These are phyloP conservation scores for Debaryomyces sp. DNA, from an alignment of 1,139 yeast species.

Conservation along the genomic window DNA sequence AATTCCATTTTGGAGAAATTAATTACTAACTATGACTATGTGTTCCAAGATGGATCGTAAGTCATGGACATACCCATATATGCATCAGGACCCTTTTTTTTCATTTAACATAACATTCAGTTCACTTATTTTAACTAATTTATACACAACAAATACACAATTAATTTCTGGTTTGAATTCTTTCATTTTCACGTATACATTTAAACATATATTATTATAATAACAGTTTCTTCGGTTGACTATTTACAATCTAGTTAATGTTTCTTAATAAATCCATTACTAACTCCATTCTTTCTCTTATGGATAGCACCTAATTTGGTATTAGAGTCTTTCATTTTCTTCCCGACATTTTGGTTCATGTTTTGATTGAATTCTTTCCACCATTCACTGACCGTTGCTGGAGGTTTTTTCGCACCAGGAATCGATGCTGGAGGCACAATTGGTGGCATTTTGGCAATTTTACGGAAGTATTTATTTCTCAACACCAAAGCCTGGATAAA, in stretches of 20 bases:
- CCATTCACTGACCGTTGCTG: slow-evolving; percentile 42
- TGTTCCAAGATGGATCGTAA: slow-evolving; percentile 31
- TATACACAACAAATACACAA: slow-evolving; percentile 1
- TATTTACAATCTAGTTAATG: slow-evolving; percentile 26
- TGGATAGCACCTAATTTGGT: slow-evolving; percentile 42
- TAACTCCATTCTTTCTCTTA: slow-evolving; percentile 36
- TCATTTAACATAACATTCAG: neutral
- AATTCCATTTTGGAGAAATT: slow-evolving; percentile 55
- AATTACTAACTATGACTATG: slow-evolving; percentile 41
- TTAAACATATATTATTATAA: neutral
- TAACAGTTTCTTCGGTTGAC: neutral
- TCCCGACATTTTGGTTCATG: slow-evolving; percentile 35
- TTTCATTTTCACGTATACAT: neutral
- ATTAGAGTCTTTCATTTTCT: slow-evolving; percentile 39
- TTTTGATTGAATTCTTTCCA: slow-evolving; percentile 37
- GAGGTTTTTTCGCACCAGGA: slow-evolving; percentile 27
- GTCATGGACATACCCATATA: neutral
- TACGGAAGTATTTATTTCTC: slow-evolving; percentile 61
- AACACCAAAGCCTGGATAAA: slow-evolving; percentile 70
- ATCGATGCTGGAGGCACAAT: slow-evolving; percentile 51
- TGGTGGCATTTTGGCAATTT: slow-evolving; percentile 63
- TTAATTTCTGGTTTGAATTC: slow-evolving; percentile 1
- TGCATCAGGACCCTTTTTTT: neutral
- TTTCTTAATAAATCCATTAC: slow-evolving; percentile 44
- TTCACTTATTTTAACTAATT: neutral